phyloP scores from a whole-genome alignment of 2,329 filamentous ascomycete genomes.

The Stylonectria norvegica region DNA sequence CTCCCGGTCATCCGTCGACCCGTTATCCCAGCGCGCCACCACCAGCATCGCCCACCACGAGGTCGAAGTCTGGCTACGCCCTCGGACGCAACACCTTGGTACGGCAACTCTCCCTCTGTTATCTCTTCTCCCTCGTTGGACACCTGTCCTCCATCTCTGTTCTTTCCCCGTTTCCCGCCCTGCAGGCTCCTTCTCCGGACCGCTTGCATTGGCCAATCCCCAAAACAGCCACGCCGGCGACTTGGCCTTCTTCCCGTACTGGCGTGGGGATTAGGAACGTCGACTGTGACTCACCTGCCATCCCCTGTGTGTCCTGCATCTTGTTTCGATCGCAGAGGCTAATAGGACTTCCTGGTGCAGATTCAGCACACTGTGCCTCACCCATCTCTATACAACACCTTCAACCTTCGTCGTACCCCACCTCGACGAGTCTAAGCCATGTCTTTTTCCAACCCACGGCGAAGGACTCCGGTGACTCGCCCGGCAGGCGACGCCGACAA shows the following conservation, averaged over 20 bases:
- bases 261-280: slow-evolving; percentile 28
- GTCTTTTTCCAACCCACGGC: slow-evolving; percentile 47
- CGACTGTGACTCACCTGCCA: slow-evolving; percentile 33
- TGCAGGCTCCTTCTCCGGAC: slow-evolving; percentile 9
- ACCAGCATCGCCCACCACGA: slow-evolving; percentile 13
- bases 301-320: slow-evolving; percentile 25
- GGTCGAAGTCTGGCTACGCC: slow-evolving; percentile 14
- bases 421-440: slow-evolving; percentile 42
- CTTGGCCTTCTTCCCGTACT: slow-evolving; percentile 17
- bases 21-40: slow-evolving; percentile 11
- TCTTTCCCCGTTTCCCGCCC: slow-evolving; percentile 7
- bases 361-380: no score
- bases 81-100: slow-evolving; percentile 20
- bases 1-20: slow-evolving; percentile 13
- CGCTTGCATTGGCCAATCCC: slow-evolving; percentile 20
- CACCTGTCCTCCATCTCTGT: slow-evolving; percentile 1
- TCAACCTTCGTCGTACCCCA: slow-evolving; percentile 28
- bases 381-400: slow-evolving; percentile 20
- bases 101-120: slow-evolving; percentile 21
- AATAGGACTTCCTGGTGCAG: slow-evolving; percentile 27
- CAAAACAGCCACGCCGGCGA: slow-evolving; percentile 20
- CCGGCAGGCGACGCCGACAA: slow-evolving; percentile 31
- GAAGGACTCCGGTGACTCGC: slow-evolving; percentile 44
- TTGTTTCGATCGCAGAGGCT: slow-evolving; percentile 26
- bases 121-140: slow-evolving; percentile 10